Percentiles rank a stretch among this genome's conserved stretches.
phyloP scores from a whole-genome alignment of 2,329 filamentous ascomycete species.

The Trichoderma breve region DNA sequence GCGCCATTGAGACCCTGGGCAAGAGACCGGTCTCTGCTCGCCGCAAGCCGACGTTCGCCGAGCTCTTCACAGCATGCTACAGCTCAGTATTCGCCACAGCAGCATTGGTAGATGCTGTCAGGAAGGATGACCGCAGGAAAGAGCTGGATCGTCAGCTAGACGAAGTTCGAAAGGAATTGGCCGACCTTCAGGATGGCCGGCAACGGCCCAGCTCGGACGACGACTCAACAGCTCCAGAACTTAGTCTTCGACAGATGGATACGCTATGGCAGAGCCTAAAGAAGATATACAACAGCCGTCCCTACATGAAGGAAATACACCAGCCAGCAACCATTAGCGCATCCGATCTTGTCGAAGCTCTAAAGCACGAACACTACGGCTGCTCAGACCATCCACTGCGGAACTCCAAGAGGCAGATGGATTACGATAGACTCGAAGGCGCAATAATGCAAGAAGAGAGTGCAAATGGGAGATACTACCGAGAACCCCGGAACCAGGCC shows the following conservation, averaged over 20 bases:
- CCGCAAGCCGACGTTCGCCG: conserved; percentile 49
- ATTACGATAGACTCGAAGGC: conserved; percentile 34
- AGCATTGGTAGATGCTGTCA: conserved; percentile 58
- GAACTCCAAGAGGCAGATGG: conserved; percentile 23
- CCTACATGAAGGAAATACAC: conserved; percentile 38
- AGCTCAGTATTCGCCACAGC: conserved; percentile 66
- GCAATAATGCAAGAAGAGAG: conserved; percentile 32
- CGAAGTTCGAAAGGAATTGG: conserved; percentile 50
- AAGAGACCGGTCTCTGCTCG: conserved; percentile 51
- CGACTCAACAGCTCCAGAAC: conserved; percentile 18
- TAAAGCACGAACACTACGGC: conserved; percentile 33
- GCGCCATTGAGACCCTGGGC: conserved; percentile 46
- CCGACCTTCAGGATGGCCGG: conserved; percentile 33
- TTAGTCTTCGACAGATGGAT: conserved; percentile 33
- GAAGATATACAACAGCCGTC: conserved; percentile 32
- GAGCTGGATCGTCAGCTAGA: conserved; percentile 63
- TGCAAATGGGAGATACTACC: conserved; percentile 23
- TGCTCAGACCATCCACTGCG: conserved; percentile 26
- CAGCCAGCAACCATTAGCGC: conserved; percentile 30
- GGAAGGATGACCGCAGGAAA: conserved; percentile 56
- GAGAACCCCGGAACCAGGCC: conserved; percentile 26
- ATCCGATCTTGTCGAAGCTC: conserved; percentile 29
- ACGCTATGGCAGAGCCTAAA: conserved; percentile 34
- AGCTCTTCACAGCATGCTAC: conserved; percentile 65
- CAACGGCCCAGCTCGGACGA: conserved; percentile 28